Evolutionary conservation across 371 early-diverging fungal genomes (phyloP), one percentile per base, ranked within the genome.

Genomic region (Rhizopus sp.): DNA sequence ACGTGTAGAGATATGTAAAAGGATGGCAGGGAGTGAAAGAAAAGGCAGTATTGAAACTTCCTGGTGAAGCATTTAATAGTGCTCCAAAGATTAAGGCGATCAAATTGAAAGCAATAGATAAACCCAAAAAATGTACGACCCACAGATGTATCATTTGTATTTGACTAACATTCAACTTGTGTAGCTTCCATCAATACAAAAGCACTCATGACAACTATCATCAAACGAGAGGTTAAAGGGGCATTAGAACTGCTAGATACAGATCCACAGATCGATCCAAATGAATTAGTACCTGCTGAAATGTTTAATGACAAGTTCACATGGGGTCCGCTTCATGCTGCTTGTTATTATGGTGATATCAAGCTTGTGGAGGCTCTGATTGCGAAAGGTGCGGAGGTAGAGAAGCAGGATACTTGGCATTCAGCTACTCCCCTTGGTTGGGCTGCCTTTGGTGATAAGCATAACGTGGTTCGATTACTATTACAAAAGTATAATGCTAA

Each of bases 311-410:
- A 83, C 38, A 69, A 70, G 5, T 92, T 90, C 51, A 91, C 86
- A 3, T 97, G 96, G 96, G 77, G 83, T 0, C 89, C 91, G n/a
- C 64, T 97, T 16, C 96, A 96, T 57, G 91, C 93, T 1, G 95
- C 95, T 0, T 78, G 88, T 4, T 95, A 89, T 66, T 86, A 85
- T 67, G 96, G 95, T 4, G 74, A 86, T 40, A 63, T 74, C n/a
- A 82, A 84, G 51, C 72, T 92, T 2, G 69, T 89, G 13, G 78
- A 79, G 31, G 63, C 79, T 7, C 77, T 97, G 12, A 69, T 94
- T 53, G 78, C 82, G 3, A 72, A 77, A 47, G 91, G 90, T n/a
- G 94, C 92, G 3, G 66, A 93, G 41, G 70, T 93, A 15, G 94
- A 96, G 50, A 58, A 90, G 4, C 72, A 85, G 10, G 97, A 97